Percentiles rank a stretch among this genome's conserved stretches.
Evolutionary conservation across 768 basidiomycete genomes (phyloP).

Genomic region (Tubosaeta sp.): DNA sequence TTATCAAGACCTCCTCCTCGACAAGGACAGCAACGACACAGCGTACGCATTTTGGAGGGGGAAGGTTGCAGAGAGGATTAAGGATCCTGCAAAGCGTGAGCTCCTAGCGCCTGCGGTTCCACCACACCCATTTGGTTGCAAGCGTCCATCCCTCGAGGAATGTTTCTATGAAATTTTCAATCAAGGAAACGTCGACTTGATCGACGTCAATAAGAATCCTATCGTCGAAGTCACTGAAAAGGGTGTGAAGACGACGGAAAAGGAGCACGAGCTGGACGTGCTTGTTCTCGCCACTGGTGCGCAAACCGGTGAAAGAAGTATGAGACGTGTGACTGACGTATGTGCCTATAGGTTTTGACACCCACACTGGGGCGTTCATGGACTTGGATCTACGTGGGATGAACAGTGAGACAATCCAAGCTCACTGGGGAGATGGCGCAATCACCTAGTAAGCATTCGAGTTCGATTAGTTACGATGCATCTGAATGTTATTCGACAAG

Average conservation of each 20-base stretch:
- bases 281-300: slow-evolving; percentile 6
- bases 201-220: slow-evolving; percentile 6
- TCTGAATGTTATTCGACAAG: neutral
- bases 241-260: slow-evolving; percentile 8
- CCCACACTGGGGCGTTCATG: neutral
- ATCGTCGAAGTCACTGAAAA: slow-evolving; percentile 7
- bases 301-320: neutral
- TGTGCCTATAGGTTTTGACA: neutral
- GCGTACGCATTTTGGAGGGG: slow-evolving; percentile 12
- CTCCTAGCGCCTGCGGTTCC: neutral
- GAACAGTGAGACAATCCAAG: slow-evolving; percentile 1
- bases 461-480: neutral
- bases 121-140: slow-evolving; percentile 11
- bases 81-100: slow-evolving; percentile 3
- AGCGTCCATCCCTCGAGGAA: slow-evolving; percentile 5
- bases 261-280: slow-evolving; percentile 9
- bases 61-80: slow-evolving; percentile 1
- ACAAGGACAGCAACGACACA: neutral
- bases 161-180: slow-evolving; percentile 8
- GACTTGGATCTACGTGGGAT: slow-evolving; percentile 10
- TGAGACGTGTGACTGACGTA: neutral
- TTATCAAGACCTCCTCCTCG: slow-evolving; percentile 1
- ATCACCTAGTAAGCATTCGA: slow-evolving; percentile 11
- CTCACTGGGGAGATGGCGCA: slow-evolving; percentile 14
- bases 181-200: slow-evolving; percentile 10